A percentile compares a stretch with the other conserved stretches of the same genome.
These are phyloP conservation scores for Cicer pinnatifidum DNA, from an alignment of 306 rosid species.

Conservation along the genomic window DNA sequence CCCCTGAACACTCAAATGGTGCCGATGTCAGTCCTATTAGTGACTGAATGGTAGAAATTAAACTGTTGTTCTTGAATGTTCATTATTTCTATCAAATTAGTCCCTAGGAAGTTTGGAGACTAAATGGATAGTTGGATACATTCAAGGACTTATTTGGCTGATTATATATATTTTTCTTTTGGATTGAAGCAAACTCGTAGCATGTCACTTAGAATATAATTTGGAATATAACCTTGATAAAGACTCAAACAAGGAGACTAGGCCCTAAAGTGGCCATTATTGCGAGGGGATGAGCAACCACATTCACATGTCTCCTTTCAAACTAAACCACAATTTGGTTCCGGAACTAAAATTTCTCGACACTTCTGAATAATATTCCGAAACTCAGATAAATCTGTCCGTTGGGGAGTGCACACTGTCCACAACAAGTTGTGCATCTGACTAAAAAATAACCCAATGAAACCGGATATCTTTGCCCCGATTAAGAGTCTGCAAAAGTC, in stretches of 20 bases:
- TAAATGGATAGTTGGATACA: background rate
- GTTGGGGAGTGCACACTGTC: background rate
- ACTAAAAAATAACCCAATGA: background rate
- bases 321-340: background rate
- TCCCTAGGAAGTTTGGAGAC: background rate
- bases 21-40: background rate
- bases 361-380: background rate
- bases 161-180: background rate
- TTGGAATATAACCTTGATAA: background rate
- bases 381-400: background rate
- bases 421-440: background rate
- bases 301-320: background rate
- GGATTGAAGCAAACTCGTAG: constrained; percentile 3
- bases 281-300: background rate
- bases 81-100: background rate
- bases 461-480: background rate
- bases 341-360: background rate
- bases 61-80: background rate
- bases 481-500: background rate
- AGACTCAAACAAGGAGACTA: background rate
- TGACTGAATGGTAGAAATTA: background rate
- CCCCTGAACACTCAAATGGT: background rate
- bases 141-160: background rate
- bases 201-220: background rate
- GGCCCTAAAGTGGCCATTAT: background rate